Conservation (phyloP, 768 basidiomycete genomes). For the Sistotremastrum suecicum region DNA sequence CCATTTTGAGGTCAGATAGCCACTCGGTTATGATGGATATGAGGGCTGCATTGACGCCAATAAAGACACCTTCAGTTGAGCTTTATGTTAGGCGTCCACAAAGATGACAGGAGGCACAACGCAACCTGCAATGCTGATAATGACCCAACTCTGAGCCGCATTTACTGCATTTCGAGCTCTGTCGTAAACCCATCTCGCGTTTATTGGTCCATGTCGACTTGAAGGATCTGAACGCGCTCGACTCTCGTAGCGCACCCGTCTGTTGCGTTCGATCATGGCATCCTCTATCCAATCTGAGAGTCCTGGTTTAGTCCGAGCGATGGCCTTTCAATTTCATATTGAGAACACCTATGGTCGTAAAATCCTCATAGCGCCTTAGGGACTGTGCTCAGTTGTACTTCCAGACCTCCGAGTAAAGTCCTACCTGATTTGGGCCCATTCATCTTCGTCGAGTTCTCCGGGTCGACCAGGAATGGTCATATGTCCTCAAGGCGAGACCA, state of each 20-base stretch:
- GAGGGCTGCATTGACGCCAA: conserved; percentile 88
- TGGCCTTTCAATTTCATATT: conserved; percentile 1
- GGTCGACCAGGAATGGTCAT: no score
- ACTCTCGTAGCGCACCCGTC: conserved; percentile 52
- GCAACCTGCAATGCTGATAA: conserved; percentile 76
- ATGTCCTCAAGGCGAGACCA: no score
- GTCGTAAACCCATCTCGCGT: conserved; percentile 45
- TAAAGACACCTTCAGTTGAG: conserved; percentile 52
- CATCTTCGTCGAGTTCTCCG: conserved; percentile 46
- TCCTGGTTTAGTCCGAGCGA: conserved; percentile 7
- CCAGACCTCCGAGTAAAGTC: conserved; percentile 3
- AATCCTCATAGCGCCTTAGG: conserved; percentile 82
- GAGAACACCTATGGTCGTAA: conserved; percentile 76
- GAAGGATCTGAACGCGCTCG: conserved; percentile 27
- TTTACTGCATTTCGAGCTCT: conserved; percentile 44
- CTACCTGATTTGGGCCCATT: conserved; percentile 53
- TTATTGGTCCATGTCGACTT: conserved; percentile 35
- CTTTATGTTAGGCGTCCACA: conserved; percentile 2
- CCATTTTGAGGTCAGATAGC: conserved; percentile 96
- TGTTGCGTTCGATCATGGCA: conserved; percentile 74
- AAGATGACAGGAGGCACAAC: background rate
- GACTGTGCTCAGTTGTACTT: conserved; percentile 7
- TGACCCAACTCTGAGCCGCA: conserved; percentile 83
- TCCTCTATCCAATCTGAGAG: conserved; percentile 91
- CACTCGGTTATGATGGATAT: conserved; percentile 94